Base-by-base conservation (phyloP, 495 filamentous ascomycete genomes). In the Aspergillus campestris region DNA sequence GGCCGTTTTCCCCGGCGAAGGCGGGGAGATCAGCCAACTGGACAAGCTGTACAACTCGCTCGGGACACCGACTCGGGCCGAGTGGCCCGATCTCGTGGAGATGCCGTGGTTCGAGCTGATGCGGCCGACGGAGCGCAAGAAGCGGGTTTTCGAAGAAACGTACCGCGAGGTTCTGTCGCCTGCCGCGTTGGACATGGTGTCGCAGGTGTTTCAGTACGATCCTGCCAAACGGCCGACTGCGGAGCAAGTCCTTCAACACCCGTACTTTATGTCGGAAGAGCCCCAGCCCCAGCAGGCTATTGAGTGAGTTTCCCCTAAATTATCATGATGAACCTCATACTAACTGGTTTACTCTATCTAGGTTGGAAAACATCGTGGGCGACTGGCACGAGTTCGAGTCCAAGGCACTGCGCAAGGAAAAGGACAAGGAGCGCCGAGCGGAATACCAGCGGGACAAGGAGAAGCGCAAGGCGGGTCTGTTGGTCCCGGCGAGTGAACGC, bases 361-460 rank as follows among this genome's bases (percentile, higher is more conserved):
- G 87, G 54, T 74, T 99, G 45, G 78, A 83, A 49, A 75, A 86
- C 50, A 75, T 97, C 15, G 78, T 89, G 58, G 94, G 94, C 34
- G 94, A 99, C 53, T 99, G 94, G 94, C 94, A 99, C 55, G 94
- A 99, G 58, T 95, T 96, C 59, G 94, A 99, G 71, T 94, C 87
- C 15, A 99, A 99, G 71, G 89, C 90, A 13, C 73, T 94, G 11
- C 80, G 94, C 34, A 91, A 90, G 52, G 90, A 94, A 60, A 89
- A 85, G 53, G 90, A 95, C 60, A 81, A 81, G 59, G 89, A 95
- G 57, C 73, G 77, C 27, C 79, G 82, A 10, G 71, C 65, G 1
- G 72, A 76, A 40, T 65, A 75, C 34, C 69, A 79, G 41, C 70
- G 64, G 49, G 73, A 75, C 51, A 81, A 66, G 55, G 72, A 63